These are phyloP conservation scores for Starmera stellimalicola DNA, from an alignment of 1,139 yeast species.

Conservation along the genomic window DNA sequence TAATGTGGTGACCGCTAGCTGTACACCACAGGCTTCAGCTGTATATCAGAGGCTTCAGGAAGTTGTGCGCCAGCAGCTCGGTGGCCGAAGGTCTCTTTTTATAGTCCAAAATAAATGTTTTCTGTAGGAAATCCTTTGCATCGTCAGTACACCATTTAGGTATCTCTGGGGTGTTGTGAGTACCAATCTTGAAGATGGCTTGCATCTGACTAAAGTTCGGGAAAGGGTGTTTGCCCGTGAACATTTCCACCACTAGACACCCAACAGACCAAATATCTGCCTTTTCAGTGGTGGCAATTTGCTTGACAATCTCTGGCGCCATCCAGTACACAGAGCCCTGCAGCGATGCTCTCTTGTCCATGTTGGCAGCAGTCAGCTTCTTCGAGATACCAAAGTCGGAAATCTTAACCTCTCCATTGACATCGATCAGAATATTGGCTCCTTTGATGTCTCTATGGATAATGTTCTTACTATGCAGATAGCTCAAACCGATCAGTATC, in stretches of 20 bases:
- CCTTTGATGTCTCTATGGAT: constrained; percentile 92
- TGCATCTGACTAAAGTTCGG: constrained; percentile 95
- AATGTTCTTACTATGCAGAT: constrained; percentile 73
- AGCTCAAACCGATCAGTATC: constrained; percentile 71
- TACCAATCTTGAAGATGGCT: constrained; percentile 88
- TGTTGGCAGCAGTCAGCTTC: constrained; percentile 32
- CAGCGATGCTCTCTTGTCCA: constrained; percentile 61
- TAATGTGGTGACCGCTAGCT: no score
- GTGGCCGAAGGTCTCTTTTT: constrained; percentile 65
- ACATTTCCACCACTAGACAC: constrained; percentile 86
- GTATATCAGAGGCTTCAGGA: constrained; percentile 41
- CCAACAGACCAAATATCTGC: constrained; percentile 97
- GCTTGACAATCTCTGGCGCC: constrained; percentile 97
- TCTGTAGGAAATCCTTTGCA: constrained; percentile 54
- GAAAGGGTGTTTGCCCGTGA: constrained; percentile 89
- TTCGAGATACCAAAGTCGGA: constrained; percentile 93
- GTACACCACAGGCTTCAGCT: no score
- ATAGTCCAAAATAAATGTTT: constrained; percentile 70
- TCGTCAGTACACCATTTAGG: constrained; percentile 71
- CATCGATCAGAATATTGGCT: constrained; percentile 83
- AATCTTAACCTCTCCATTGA: constrained; percentile 83
- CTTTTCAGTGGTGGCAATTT: constrained; percentile 77
- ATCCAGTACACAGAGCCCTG: constrained; percentile 97
- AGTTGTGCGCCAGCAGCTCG: constrained; percentile 55
- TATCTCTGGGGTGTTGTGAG: constrained; percentile 64